phyloP scores from a whole-genome alignment of 768 basidiomycete species.

The Gyrodon lividus region DNA sequence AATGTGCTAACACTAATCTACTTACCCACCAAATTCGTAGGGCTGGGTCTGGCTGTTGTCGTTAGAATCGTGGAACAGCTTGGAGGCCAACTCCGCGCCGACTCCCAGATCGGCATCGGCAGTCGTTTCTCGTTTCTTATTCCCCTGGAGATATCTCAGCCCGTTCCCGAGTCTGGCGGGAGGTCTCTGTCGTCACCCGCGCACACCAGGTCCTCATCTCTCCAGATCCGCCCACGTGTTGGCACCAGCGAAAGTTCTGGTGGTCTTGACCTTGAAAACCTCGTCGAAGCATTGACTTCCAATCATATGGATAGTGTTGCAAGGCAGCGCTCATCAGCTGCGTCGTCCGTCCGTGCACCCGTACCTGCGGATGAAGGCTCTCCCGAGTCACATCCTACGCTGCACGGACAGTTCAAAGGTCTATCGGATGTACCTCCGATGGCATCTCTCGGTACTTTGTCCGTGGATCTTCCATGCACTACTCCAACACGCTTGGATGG shows the following conservation, averaged over 20 bases:
- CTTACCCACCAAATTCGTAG: constrained; percentile 25
- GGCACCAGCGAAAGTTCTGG: constrained; percentile 10
- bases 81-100: constrained; percentile 75
- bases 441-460: background rate
- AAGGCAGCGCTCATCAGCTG: background rate
- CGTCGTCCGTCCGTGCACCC: background rate
- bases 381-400: background rate
- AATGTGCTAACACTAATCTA: too few relatives aligned
- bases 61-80: constrained; percentile 78
- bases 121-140: constrained; percentile 73
- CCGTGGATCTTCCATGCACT: background rate
- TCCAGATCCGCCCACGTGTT: background rate
- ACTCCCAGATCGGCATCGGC: constrained; percentile 64
- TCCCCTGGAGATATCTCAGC: constrained; percentile 50
- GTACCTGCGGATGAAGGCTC: background rate
- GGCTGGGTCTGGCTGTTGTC: constrained; percentile 78
- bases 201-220: background rate
- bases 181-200: background rate
- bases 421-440: background rate
- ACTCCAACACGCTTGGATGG: background rate
- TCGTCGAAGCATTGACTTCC: constrained; percentile 49
- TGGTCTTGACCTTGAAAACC: constrained; percentile 40
- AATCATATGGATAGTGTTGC: constrained; percentile 32
- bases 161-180: constrained; percentile 7
- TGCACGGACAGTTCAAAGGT: background rate